A percentile compares a stretch with the other conserved stretches of the same genome.
Evolutionary conservation across 768 basidiomycete species (phyloP).

Genomic region (Russula dissimulans): DNA sequence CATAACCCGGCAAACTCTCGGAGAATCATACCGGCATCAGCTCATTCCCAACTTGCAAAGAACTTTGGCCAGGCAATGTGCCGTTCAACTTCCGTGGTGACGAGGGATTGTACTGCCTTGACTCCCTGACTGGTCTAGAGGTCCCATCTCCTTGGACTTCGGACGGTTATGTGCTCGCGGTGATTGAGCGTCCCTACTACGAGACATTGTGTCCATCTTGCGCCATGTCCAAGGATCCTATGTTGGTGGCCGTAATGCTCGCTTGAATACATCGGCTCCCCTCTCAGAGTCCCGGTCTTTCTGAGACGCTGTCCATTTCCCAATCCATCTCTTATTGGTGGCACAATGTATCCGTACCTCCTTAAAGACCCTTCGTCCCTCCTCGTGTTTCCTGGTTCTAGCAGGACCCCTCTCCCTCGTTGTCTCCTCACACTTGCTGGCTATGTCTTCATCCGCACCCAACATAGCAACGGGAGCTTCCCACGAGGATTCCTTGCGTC

Average conservation of each 20-base stretch:
- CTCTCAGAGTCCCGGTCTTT: not conserved
- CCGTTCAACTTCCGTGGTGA: slow-evolving; percentile 3
- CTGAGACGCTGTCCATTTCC: not conserved
- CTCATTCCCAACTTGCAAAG: not conserved
- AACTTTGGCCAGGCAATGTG: not conserved
- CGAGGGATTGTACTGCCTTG: not conserved
- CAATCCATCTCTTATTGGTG: not conserved
- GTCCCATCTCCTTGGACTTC: slow-evolving; percentile 13
- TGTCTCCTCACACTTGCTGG: not conserved
- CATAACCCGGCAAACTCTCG: not conserved
- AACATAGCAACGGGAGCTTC: not conserved
- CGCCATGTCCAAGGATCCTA: slow-evolving; percentile 7
- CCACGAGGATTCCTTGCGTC: slow-evolving; percentile 1
- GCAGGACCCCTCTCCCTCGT: not conserved
- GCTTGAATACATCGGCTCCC: not conserved
- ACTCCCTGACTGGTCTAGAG: not conserved
- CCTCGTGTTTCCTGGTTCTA: not conserved
- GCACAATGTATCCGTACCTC: not conserved
- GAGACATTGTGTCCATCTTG: not conserved
- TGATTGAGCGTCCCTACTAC: slow-evolving; percentile 1
- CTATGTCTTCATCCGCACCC: slow-evolving; percentile 1
- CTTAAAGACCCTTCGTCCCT: slow-evolving; percentile 10
- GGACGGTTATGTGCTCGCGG: slow-evolving; percentile 12
- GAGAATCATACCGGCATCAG: not conserved
- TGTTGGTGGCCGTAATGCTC: slow-evolving; percentile 4